phyloP scores from a whole-genome alignment of 31 red algal species.

The Endocladia muricata region DNA sequence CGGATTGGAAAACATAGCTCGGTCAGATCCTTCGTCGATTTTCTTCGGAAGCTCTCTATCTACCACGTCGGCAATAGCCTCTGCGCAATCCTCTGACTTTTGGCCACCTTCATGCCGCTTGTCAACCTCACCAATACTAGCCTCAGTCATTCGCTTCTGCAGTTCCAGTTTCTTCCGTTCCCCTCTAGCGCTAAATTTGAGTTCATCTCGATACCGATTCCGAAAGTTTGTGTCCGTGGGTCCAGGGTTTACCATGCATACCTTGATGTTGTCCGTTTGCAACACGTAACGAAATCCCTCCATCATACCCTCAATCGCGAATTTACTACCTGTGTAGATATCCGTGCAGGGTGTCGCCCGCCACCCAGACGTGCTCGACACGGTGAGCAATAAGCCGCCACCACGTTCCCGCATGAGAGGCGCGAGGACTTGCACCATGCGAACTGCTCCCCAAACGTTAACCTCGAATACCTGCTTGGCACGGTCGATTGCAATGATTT shows the following conservation, averaged over 20 bases:
- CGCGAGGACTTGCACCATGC: slow-evolving; percentile 24
- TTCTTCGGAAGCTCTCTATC: slow-evolving; percentile 6
- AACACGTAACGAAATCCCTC: slow-evolving; percentile 41
- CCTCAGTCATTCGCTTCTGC: background rate
- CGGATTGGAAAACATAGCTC: slow-evolving; percentile 4
- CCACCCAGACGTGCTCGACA: slow-evolving; percentile 22
- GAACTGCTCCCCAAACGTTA: slow-evolving; percentile 48
- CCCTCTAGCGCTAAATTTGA: background rate
- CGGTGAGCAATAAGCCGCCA: slow-evolving; percentile 20
- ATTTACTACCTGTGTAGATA: slow-evolving; percentile 47
- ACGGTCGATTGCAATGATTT: slow-evolving; percentile 8
- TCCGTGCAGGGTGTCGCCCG: slow-evolving; percentile 33
- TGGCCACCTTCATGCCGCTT: background rate
- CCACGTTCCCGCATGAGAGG: slow-evolving; percentile 36
- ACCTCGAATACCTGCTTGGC: slow-evolving; percentile 34
- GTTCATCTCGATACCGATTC: slow-evolving; percentile 1
- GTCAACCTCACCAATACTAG: background rate
- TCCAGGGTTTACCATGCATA: slow-evolving; percentile 49
- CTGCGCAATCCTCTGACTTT: background rate
- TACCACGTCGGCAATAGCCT: background rate
- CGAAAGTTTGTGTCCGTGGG: slow-evolving; percentile 39
- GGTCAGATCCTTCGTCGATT: slow-evolving; percentile 2
- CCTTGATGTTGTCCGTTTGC: slow-evolving; percentile 30
- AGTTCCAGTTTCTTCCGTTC: background rate
- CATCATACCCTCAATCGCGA: slow-evolving; percentile 50